Base-by-base conservation (phyloP, 2,329 filamentous ascomycete species). In the Magnaporthiopsis incrustans region DNA sequence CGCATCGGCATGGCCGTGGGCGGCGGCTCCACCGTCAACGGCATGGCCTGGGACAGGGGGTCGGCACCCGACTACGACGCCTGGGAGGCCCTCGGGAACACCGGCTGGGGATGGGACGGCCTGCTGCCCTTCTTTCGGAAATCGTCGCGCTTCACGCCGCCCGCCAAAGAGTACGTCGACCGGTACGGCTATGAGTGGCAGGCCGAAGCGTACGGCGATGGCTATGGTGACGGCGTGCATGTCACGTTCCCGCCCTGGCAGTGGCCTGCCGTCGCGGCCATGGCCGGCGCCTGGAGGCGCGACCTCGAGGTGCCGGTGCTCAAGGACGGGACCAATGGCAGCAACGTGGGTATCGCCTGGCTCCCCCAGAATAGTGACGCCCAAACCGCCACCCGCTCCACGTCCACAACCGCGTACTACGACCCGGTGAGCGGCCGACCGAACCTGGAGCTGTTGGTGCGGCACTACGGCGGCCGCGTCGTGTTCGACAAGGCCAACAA, bases 1-100 rank as follows among this genome's bases (percentile, higher is more conserved):
- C 60, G 59, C 15, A 72, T 74, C 25, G 75, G 74, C 26, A 70
- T 73, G 62, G 80, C 83, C 0, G 77, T 90, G 0, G 87, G 87
- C 15, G 87, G 87, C 15, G 85, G 86, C 4, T 82, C 79, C 18
- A 80, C 81, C 2, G 77, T 87, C 64, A 86, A 86, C 67, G 82
- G 81, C 66, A 82, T 85, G 81, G 79, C 83, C 60, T 77, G 76
- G 73, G 75, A 74, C 60, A 75, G 79, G 57, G 80, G 76, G 25
- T 75, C 73, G 50, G 73, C 68, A 25, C 74, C 74, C 56, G 81
- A 84, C 60, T 80, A 82, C 59, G 78, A 86, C 71, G 77, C 77
- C 0, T 87, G 84, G 84, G 81, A 79, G 60, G 70, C 74, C 26
- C 71, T 87, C 6, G 84, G 85, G 0, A 86, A 86, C 67, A 65